Conservation (phyloP, 2,329 filamentous ascomycete species). For the Fusarium nisikadoi region DNA sequence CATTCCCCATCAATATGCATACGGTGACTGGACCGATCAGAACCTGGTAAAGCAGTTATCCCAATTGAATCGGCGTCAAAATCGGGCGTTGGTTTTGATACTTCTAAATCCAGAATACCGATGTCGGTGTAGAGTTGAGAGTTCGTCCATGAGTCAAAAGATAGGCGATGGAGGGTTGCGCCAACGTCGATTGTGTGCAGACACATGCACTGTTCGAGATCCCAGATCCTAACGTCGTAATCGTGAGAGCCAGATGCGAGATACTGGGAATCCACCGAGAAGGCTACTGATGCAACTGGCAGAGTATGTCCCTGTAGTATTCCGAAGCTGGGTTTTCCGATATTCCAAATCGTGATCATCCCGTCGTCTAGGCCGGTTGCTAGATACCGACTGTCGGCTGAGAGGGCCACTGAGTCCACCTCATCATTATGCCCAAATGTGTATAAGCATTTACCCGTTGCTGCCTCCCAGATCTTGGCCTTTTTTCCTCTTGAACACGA, state of each 20-base stretch:
- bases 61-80: rapidly evolving
- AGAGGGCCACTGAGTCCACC: rapidly evolving
- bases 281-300: rapidly evolving
- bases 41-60: rapidly evolving
- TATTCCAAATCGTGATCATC: rapidly evolving
- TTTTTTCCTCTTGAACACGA: rapidly evolving
- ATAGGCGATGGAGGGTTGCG: rapidly evolving
- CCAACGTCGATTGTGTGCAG: rapidly evolving
- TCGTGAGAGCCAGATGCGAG: rapidly evolving
- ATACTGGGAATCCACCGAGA: rapidly evolving
- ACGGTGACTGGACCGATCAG: rapidly evolving
- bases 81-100: rapidly evolving
- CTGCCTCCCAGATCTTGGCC: rapidly evolving
- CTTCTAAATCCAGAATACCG: rapidly evolving
- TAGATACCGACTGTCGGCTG: rapidly evolving
- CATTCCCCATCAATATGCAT: rapidly evolving
- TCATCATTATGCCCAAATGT: rapidly evolving
- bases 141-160: rapidly evolving
- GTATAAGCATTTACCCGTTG: rapidly evolving
- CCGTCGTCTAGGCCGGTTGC: rapidly evolving
- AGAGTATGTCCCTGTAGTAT: rapidly evolving
- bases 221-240: rapidly evolving
- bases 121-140: rapidly evolving
- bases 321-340: rapidly evolving
- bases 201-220: rapidly evolving